Evolutionary conservation across 139 green algal genomes (phyloP).

Genomic region (Zygnema circumcarinatum): DNA sequence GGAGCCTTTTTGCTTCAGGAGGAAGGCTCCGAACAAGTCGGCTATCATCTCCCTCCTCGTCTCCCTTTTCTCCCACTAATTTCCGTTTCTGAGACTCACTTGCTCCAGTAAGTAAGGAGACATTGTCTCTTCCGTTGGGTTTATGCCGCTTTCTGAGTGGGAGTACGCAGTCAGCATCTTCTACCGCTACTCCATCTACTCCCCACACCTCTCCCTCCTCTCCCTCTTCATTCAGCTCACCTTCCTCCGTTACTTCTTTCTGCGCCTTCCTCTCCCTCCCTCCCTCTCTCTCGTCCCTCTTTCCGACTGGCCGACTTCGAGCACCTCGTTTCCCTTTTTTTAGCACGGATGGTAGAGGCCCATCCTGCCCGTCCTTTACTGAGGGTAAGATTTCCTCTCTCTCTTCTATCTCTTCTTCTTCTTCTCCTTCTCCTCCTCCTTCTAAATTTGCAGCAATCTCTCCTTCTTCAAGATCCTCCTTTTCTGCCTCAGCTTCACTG

Average conservation of each 20-base stretch:
- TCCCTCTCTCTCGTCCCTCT: constrained; percentile 26
- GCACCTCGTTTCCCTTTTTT: constrained; percentile 5
- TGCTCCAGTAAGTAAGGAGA: neutral
- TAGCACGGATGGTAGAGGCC: neutral
- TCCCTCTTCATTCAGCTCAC: constrained; percentile 20
- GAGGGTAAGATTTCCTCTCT: too few relatives aligned
- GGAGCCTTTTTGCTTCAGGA: neutral
- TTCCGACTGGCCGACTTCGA: neutral
- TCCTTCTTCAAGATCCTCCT: neutral
- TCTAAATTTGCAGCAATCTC: neutral
- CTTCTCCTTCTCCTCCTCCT: too few relatives aligned
- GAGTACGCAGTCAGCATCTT: constrained; percentile 10
- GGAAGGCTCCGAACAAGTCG: neutral
- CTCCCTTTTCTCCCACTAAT: neutral
- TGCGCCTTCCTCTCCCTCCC: neutral
- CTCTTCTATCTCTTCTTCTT: too few relatives aligned
- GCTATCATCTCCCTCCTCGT: neutral
- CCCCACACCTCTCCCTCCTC: neutral
- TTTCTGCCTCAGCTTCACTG: constrained; percentile 14
- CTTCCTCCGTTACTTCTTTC: constrained; percentile 27
- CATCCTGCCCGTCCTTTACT: neutral
- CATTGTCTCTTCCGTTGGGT: neutral
- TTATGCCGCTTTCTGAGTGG: neutral
- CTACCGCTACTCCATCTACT: neutral
- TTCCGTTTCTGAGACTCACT: neutral